Evolutionary conservation across 306 rosid genomes (phyloP), one percentile per base, ranked within the genome.

Genomic region (Fragaria ananassa): DNA sequence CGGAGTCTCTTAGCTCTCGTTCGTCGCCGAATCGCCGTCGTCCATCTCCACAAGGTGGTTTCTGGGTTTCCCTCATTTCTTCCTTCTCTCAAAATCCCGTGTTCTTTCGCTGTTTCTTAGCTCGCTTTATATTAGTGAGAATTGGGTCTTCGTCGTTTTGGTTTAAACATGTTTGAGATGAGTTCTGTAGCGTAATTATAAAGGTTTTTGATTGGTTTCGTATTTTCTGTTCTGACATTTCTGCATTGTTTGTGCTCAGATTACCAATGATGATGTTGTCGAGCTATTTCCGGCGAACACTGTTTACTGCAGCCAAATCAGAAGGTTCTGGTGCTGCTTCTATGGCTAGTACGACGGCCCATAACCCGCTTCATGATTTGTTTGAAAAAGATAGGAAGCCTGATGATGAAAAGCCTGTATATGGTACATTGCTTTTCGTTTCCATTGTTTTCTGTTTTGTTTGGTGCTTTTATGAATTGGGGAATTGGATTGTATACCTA

Each of bases 301-400:
- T 94, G 44, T 78, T 89, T 61, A 70, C 93, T 56, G 92, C 93
- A 50, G 94, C 88, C 21, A 87, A 83, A 79, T 85, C 97, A 14
- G 91, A 86, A 85, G 53, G 83, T 56, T 86, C 82, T 81, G 71
- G 88, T 70, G 80, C 93, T 7, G 84, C 85, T 15, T 79, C 89
- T 65, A 76, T 87, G 21, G 64, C 76, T 53, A 76, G 82, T 76
- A 77, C 45, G 29, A 83, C 37, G 29, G 75, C n/a, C 3, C 54
- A 78, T 39, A 94, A 94, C 73, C 97, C 97, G 58, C 97, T 94
- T 54, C 83, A 89, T 63, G 91, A 87, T 78, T 90, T 94, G 76
- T 94, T 92, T 67, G 98, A 94, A 87, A 77, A 37, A 39, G 93
- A 89, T 61, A 86, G 93, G 84, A 83, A 82, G 70, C 19, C 73